phyloP scores from a whole-genome alignment of 192 early-diverging fungal genomes.

The Radiomyces spectabilis region DNA sequence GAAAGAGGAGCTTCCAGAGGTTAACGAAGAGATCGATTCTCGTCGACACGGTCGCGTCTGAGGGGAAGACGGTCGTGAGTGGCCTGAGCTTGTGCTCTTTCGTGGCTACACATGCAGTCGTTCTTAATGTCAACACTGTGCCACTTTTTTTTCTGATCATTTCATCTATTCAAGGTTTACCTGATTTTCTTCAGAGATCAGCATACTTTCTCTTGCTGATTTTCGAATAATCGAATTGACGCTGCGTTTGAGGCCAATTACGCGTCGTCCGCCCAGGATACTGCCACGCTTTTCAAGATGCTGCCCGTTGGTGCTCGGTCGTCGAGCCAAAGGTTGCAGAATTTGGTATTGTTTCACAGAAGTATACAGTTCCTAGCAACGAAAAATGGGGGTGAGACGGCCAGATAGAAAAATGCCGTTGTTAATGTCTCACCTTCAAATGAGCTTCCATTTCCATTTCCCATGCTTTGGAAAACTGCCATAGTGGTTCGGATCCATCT shows the following conservation, averaged over 20 bases:
- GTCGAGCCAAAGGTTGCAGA: slow-evolving; percentile 19
- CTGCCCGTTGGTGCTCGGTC: not conserved
- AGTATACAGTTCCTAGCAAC: slow-evolving; percentile 21
- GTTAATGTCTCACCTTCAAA: slow-evolving; percentile 11
- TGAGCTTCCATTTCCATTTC: slow-evolving; percentile 11
- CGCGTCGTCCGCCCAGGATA: slow-evolving; percentile 3
- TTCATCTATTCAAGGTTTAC: too few relatives aligned
- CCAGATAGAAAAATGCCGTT: not conserved
- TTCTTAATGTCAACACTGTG: too few relatives aligned
- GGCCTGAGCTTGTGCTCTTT: too few relatives aligned
- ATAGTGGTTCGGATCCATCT: too few relatives aligned
- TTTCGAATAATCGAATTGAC: slow-evolving; percentile 18
- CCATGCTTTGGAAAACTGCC: slow-evolving; percentile 8
- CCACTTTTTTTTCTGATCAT: too few relatives aligned
- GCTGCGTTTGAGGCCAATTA: slow-evolving; percentile 14
- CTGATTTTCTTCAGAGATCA: not conserved
- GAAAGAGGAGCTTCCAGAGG: too few relatives aligned
- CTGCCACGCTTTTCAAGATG: not conserved
- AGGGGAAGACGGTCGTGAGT: too few relatives aligned
- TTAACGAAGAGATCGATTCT: too few relatives aligned
- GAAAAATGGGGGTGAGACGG: slow-evolving; percentile 3
- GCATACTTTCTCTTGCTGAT: slow-evolving; percentile 11
- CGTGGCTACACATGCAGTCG: too few relatives aligned
- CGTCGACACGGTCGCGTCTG: too few relatives aligned
- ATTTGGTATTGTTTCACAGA: slow-evolving; percentile 33